Percentiles rank a stretch among this genome's conserved stretches.
These are phyloP conservation scores for Bathelium albidoporum DNA, from an alignment of 495 filamentous ascomycete species.

Conservation along the genomic window DNA sequence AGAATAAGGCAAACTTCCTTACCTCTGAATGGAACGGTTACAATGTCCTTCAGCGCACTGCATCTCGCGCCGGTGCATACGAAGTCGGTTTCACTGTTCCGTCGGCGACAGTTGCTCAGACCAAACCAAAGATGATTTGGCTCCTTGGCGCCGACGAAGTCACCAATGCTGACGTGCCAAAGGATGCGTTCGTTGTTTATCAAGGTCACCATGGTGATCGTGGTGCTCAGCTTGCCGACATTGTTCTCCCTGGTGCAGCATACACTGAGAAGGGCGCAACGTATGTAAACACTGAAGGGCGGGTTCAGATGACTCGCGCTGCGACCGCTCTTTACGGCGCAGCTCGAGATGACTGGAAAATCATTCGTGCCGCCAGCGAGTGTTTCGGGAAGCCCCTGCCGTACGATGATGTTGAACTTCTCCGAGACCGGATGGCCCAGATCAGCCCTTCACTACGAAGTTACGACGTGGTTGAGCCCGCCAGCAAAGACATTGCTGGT, in stretches of 20 bases:
- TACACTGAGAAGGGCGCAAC: constrained; percentile 98
- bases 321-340: constrained; percentile 80
- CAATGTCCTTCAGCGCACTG: constrained; percentile 87
- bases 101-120: constrained; percentile 63
- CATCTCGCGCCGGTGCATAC: constrained; percentile 84
- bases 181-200: constrained; percentile 91
- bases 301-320: constrained; percentile 82
- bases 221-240: constrained; percentile 84
- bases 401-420: constrained; percentile 79
- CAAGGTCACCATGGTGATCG: constrained; percentile 95
- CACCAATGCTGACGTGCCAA: constrained; percentile 66
- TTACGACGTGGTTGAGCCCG: constrained; percentile 83
- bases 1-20: constrained; percentile 76
- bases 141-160: constrained; percentile 94
- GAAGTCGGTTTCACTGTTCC: constrained; percentile 89
- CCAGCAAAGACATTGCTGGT: constrained; percentile 43
- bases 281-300: constrained; percentile 94
- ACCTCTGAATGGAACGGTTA: constrained; percentile 94
- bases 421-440: constrained; percentile 90
- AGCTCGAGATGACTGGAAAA: constrained; percentile 95
- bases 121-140: constrained; percentile 89
- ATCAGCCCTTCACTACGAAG: constrained; percentile 78
- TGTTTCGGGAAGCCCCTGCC: constrained; percentile 80
- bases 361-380: constrained; percentile 81
- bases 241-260: constrained; percentile 85